Evolutionary conservation across 140 eudicot genomes (phyloP).

Genomic region (Senecio squalidus): DNA sequence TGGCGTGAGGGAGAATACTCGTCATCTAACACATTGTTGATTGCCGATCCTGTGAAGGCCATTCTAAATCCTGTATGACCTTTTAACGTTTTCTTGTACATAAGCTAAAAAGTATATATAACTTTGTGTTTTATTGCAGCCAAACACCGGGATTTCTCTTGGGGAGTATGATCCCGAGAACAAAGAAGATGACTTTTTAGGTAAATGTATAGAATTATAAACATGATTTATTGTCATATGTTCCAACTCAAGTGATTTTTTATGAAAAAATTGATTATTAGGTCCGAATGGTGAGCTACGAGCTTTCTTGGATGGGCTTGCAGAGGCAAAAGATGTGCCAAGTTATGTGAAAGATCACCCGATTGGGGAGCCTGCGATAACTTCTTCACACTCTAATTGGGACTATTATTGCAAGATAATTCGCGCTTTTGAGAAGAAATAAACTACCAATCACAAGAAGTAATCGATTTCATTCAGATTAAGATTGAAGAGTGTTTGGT

Average conservation of each 20-base stretch:
- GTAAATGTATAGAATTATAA: slow-evolving; percentile 3
- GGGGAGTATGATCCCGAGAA: slow-evolving; percentile 20
- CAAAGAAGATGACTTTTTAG: slow-evolving; percentile 30
- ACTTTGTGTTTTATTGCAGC: slow-evolving; percentile 42
- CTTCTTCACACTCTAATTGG: slow-evolving; percentile 44
- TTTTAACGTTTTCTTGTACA: background rate
- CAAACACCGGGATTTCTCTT: slow-evolving; percentile 47
- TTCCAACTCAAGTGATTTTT: no score
- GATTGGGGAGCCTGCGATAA: slow-evolving; percentile 42
- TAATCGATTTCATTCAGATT: background rate
- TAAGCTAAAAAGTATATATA: background rate
- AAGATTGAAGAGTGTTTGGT: background rate
- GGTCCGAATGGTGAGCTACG: slow-evolving; percentile 35
- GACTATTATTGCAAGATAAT: slow-evolving; percentile 30
- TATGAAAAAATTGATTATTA: background rate
- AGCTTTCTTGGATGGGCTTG: slow-evolving; percentile 42
- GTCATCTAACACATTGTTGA: slow-evolving; percentile 42
- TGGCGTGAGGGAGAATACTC: slow-evolving; percentile 19
- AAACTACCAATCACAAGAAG: background rate
- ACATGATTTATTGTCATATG: no score
- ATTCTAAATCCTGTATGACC: slow-evolving; percentile 48
- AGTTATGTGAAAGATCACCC: slow-evolving; percentile 41
- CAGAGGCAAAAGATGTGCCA: slow-evolving; percentile 43
- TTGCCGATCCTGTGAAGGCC: slow-evolving; percentile 36
- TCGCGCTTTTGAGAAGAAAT: slow-evolving; percentile 5